Conservation (phyloP, 2,329 filamentous ascomycete species). For the Paecilomyces dactylethromorphus region DNA sequence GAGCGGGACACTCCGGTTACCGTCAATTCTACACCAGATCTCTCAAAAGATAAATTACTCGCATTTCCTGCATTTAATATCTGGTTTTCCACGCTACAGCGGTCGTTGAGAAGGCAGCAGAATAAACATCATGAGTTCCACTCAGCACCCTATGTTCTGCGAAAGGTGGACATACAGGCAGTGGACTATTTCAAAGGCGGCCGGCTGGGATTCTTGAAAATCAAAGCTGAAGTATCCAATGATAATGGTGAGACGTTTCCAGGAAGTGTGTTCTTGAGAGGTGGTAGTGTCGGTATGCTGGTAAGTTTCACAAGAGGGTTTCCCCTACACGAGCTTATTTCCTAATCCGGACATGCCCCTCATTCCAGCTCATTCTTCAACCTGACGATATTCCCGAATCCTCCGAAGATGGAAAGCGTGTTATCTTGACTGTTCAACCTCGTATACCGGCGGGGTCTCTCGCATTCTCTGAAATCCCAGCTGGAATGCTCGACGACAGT, state of each 20-base stretch:
- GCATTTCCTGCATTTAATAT: conserved; percentile 49
- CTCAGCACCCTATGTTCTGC: conserved; percentile 44
- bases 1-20: conserved; percentile 24
- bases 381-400: conserved; percentile 40
- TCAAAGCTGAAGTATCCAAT: conserved; percentile 49
- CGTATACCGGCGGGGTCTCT: conserved; percentile 51
- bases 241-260: conserved; percentile 46
- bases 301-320: conserved; percentile 25
- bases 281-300: conserved; percentile 53
- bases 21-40: conserved; percentile 37
- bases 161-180: conserved; percentile 47
- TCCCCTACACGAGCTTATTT: background rate
- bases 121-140: conserved; percentile 45
- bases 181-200: conserved; percentile 47
- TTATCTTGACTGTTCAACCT: conserved; percentile 51
- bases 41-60: conserved; percentile 40
- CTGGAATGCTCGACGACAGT: conserved; percentile 54
- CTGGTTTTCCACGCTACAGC: conserved; percentile 47
- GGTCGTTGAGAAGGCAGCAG: conserved; percentile 43
- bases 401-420: conserved; percentile 39
- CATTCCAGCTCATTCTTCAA: conserved; percentile 47
- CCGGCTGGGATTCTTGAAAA: conserved; percentile 51
- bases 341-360: background rate
- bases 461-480: conserved; percentile 51
- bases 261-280: conserved; percentile 52